Base-by-base conservation (phyloP, 176 grass and related monocot genomes). In the Lolium rigidum region DNA sequence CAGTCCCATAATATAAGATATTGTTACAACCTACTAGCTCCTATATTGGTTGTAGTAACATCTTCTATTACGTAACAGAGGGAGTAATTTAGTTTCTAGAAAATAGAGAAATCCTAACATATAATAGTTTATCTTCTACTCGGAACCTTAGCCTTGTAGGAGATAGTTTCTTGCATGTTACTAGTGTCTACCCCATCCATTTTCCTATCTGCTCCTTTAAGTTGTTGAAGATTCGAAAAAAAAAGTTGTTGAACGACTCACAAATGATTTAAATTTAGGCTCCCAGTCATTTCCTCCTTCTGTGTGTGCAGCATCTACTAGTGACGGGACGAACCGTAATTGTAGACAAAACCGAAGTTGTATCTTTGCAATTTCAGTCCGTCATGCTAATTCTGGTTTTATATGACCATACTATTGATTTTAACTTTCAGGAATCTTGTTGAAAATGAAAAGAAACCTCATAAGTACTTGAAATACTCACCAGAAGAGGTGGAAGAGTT, bases 401-500 rank as follows among this genome's bases (percentile, higher is more conserved):
- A 44, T 43, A 79, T 84, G 60, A 73, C 20, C 25, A 9, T 70
- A 51, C 20, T 66, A 22, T 17, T 70, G 13, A 51, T 77, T 26
- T 77, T 10, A 67, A 76, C 49, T 91, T 83, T 13, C 83, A 97
- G 92, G 84, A 41, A 69, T 70, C 71, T 94, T 60, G 44, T 94
- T 84, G 85, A 94, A 58, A 78, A 88, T 68, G 87, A 76, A 76
- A 97, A 87, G 88, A 92, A 97, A 51, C 92, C 90, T 22, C 71
- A 41, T 25, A 94, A 97, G 55, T 90, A 97, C 79, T 83, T 97
- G 22, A 97, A 79, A 87, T 86, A 90, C 80, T 50, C 76, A 48
- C 83, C 88, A 28, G 92, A 94, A 83, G 69, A 82, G 73, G 6
- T 97, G 64, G 92, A 97, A 10, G 63, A 89, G 68, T 64, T 92